phyloP scores from a whole-genome alignment of 306 rosid genomes.

The Cucurbita maxima region DNA sequence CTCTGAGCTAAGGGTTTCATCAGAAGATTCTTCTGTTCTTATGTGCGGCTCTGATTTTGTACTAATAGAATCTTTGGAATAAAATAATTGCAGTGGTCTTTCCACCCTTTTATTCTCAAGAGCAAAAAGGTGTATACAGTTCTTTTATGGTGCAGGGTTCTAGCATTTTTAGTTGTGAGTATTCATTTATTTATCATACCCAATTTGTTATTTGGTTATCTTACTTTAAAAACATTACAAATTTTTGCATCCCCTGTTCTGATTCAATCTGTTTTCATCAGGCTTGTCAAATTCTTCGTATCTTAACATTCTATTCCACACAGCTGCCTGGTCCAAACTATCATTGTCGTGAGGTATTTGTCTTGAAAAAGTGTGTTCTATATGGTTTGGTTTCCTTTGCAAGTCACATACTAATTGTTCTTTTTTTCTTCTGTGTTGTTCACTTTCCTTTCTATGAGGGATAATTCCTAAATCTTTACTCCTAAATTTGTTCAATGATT shows the following conservation, averaged over 20 bases:
- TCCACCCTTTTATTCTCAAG: slow-evolving; percentile 89
- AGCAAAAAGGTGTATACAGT: slow-evolving; percentile 88
- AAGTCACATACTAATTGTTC: background rate
- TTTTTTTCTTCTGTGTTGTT: background rate
- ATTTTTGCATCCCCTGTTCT: background rate
- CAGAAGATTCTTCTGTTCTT: background rate
- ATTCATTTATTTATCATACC: background rate
- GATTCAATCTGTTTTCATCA: slow-evolving; percentile 19
- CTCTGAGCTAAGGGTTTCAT: background rate
- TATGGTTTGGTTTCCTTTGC: background rate
- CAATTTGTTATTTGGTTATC: background rate
- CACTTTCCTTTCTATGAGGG: background rate
- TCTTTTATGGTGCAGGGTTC: slow-evolving; percentile 92
- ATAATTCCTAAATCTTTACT: background rate
- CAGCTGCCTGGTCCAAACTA: slow-evolving; percentile 99
- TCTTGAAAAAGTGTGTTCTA: background rate
- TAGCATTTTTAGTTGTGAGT: slow-evolving; percentile 90
- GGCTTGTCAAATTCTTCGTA: slow-evolving; percentile 80
- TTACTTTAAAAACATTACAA: background rate
- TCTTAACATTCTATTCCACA: slow-evolving; percentile 85
- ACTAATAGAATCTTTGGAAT: background rate
- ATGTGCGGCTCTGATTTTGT: background rate
- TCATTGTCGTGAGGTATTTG: slow-evolving; percentile 89
- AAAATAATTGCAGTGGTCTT: slow-evolving; percentile 72
- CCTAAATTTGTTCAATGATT: background rate